Evolutionary conservation across 495 filamentous ascomycete genomes (phyloP).

Genomic region (Penicillium lividum): DNA sequence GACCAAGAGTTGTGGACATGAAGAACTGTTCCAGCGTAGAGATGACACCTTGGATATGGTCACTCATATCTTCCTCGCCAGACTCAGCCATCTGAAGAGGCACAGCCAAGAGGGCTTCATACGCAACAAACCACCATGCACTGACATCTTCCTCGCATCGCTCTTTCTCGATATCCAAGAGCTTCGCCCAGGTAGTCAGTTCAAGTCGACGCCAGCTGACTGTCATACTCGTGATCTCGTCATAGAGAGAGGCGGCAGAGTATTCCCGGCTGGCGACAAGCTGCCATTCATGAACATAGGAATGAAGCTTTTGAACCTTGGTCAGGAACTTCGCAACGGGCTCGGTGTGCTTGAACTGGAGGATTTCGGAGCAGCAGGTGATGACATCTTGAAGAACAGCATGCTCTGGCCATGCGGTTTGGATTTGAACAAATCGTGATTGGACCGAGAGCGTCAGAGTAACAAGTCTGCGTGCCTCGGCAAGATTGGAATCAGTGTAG

Average conservation of each 20-base stretch:
- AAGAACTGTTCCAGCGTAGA: conserved; percentile 75
- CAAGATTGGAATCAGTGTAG: conserved; percentile 77
- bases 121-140: conserved; percentile 96
- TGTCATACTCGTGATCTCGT: conserved; percentile 71
- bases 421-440: conserved; percentile 68
- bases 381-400: conserved; percentile 76
- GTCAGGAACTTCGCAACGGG: conserved; percentile 83
- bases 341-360: conserved; percentile 75
- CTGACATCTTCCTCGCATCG: conserved; percentile 73
- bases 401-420: conserved; percentile 70
- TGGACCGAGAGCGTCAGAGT: conserved; percentile 64
- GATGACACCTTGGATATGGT: conserved; percentile 67
- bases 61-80: conserved; percentile 53
- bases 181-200: conserved; percentile 82
- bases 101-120: conserved; percentile 78
- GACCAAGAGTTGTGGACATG: conserved; percentile 69
- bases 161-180: conserved; percentile 83
- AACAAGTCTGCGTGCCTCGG: conserved; percentile 71
- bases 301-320: conserved; percentile 81
- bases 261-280: conserved; percentile 79
- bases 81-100: conserved; percentile 63
- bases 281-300: conserved; percentile 88
- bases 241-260: conserved; percentile 65
- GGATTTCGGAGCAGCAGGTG: conserved; percentile 66
- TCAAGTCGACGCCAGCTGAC: conserved; percentile 89